Evolutionary conservation across 73 alveolate genomes (phyloP), one percentile per base, ranked within the genome.

Genomic region (Paramecium biaurelia): DNA sequence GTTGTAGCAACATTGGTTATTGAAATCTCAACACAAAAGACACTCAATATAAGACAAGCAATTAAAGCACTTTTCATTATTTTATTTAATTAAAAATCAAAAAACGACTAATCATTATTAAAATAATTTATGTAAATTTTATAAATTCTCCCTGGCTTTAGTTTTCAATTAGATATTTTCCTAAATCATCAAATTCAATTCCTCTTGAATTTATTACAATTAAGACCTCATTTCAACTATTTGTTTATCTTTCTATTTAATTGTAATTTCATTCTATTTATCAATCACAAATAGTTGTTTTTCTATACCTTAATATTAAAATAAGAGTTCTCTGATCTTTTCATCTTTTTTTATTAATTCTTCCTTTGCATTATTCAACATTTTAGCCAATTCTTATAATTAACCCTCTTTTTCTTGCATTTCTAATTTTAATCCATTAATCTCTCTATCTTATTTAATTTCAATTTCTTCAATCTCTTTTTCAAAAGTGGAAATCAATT

Each of bases 401-500:
- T 47, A 30, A 10, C 32, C n/a, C n/a, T 79, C 90, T 14, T 79
- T 79, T 30, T 79, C 90, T 41, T 41, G 5, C 42, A 79, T 20
- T 20, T 79, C 90, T 43, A 18, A 41, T 14, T 79, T 79, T 26
- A 79, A 42, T 10, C 47, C 42, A 43, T 41, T 47, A 21, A 79
- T 79, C 28, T 79, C 90, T 7, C 43, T 47, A 45, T 79, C 90
- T 24, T 79, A 79, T 18, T 79, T 79, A 15, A 30, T 41, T 11
- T 79, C 56, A 8, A 79, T 79, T 12, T 79, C 90, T 79, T 79
- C 90, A 42, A 79, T 45, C 43, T 79, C 90, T 47, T 79, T 79
- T 14, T 79, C 90, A 43, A 79, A 79, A 34, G 43, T 14, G 0
- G 63, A 2, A 12, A 79, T 79, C 43, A 79, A 79, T 79, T 79